Conservation (phyloP, 768 basidiomycete genomes). For the Boletus rufocinnamomeus region DNA sequence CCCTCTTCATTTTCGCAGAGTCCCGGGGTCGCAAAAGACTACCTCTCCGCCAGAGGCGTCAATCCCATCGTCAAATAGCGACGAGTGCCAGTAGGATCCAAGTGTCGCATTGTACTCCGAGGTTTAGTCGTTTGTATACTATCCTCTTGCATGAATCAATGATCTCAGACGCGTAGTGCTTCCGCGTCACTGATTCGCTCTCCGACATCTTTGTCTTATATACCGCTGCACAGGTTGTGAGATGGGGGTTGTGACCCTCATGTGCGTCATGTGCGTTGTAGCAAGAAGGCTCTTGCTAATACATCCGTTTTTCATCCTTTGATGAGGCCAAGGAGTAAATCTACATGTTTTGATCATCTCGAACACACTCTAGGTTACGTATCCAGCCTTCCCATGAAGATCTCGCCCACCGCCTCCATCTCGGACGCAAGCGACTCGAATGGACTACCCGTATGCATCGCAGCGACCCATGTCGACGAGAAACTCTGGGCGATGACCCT, state of each 20-base stretch:
- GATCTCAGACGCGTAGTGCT: too few relatives aligned
- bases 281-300: too few relatives aligned
- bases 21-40: slow-evolving; percentile 71
- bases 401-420: slow-evolving; percentile 5
- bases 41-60: slow-evolving; percentile 59
- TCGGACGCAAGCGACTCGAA: not conserved
- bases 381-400: slow-evolving; percentile 32
- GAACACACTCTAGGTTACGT: slow-evolving; percentile 13
- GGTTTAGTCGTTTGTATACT: not conserved
- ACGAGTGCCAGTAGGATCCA: not conserved
- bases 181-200: too few relatives aligned
- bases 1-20: slow-evolving; percentile 40
- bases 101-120: too few relatives aligned
- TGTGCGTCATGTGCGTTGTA: too few relatives aligned
- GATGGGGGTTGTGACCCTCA: too few relatives aligned
- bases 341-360: not conserved
- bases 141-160: not conserved
- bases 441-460: slow-evolving; percentile 23
- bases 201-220: too few relatives aligned
- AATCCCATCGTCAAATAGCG: slow-evolving; percentile 48
- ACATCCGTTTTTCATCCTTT: too few relatives aligned
- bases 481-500: slow-evolving; percentile 29
- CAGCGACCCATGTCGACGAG: slow-evolving; percentile 30
- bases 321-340: too few relatives aligned
- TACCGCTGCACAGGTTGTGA: too few relatives aligned